A percentile compares a stretch with the other conserved stretches of the same genome.
These are phyloP conservation scores for Alternaria hordeiaustralica DNA, from an alignment of 2,329 filamentous ascomycete genomes.

Conservation along the genomic window DNA sequence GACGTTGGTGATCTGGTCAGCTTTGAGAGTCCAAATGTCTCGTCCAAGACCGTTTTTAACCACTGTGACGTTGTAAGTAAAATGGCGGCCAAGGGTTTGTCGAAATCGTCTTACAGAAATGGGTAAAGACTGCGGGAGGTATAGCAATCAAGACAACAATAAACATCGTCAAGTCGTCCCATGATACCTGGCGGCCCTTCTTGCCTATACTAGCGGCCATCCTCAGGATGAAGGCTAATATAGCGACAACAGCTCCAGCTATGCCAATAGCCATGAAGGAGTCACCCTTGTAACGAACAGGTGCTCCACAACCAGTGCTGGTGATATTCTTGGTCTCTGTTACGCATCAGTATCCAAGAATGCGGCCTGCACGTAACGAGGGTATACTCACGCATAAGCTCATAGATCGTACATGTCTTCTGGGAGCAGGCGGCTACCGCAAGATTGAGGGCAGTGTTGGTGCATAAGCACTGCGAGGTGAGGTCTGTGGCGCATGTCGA, in stretches of 20 bases:
- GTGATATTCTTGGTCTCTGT: constrained; percentile 50
- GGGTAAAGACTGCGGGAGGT: constrained; percentile 28
- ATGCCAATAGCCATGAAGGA: constrained; percentile 39
- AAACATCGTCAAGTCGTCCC: constrained; percentile 49
- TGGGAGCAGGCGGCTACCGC: constrained; percentile 45
- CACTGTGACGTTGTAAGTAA: constrained; percentile 15
- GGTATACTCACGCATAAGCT: constrained; percentile 39
- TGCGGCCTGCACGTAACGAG: neutral
- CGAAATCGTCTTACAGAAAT: neutral
- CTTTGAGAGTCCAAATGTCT: constrained; percentile 60
- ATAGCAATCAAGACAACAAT: constrained; percentile 44
- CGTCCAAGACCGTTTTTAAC: constrained; percentile 52
- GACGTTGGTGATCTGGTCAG: constrained; percentile 53
- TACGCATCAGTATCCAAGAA: neutral
- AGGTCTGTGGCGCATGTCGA: constrained; percentile 50
- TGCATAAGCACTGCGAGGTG: constrained; percentile 50
- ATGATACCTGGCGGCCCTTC: constrained; percentile 44
- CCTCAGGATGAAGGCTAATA: constrained; percentile 43
- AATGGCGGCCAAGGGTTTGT: neutral
- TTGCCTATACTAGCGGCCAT: constrained; percentile 44
- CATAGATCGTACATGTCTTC: constrained; percentile 44
- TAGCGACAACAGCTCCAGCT: constrained; percentile 36
- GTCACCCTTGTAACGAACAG: constrained; percentile 42
- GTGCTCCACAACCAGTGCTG: constrained; percentile 42
- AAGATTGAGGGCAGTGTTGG: constrained; percentile 39